phyloP scores from a whole-genome alignment of 1,139 yeast species.

The Protomyces inundatus region DNA sequence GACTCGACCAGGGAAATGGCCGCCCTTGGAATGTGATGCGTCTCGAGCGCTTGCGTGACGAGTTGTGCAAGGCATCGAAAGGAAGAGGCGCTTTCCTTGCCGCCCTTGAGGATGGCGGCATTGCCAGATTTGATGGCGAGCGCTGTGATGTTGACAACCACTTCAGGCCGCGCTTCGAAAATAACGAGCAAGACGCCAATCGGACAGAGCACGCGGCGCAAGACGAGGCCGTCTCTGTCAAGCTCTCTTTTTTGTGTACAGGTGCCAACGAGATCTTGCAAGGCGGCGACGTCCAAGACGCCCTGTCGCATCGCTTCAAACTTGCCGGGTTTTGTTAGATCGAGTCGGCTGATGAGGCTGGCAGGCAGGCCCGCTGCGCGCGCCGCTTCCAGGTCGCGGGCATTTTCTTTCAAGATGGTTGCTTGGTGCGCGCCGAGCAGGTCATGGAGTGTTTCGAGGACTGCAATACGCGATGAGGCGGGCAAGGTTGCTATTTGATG shows the following conservation, averaged over 20 bases:
- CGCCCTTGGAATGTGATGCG: constrained; percentile 65
- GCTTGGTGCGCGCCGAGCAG: constrained; percentile 56
- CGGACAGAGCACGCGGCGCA: constrained; percentile 83
- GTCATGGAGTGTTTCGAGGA: constrained; percentile 66
- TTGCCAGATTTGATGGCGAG: constrained; percentile 81
- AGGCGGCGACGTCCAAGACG: constrained; percentile 76
- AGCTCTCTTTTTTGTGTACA: constrained; percentile 72
- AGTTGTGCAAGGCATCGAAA: constrained; percentile 75
- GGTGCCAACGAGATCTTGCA: constrained; percentile 88
- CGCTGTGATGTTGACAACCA: constrained; percentile 94
- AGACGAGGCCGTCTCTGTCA: constrained; percentile 70
- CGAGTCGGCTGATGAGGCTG: constrained; percentile 75
- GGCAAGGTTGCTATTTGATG: constrained; percentile 34
- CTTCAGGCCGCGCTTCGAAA: constrained; percentile 96
- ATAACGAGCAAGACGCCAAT: constrained; percentile 90
- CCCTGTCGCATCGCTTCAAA: constrained; percentile 94
- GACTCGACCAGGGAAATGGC: constrained; percentile 85
- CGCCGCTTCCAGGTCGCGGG: constrained; percentile 69
- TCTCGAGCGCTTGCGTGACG: constrained; percentile 55
- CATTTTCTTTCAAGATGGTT: constrained; percentile 65
- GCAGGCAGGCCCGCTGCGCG: constrained; percentile 46
- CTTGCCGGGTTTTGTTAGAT: constrained; percentile 73
- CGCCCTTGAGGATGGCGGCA: constrained; percentile 95
- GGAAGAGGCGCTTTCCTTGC: constrained; percentile 83
- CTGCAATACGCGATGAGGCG: constrained; percentile 65